phyloP scores from a whole-genome alignment of 441 rosid genomes.

The Geranium incanum region DNA sequence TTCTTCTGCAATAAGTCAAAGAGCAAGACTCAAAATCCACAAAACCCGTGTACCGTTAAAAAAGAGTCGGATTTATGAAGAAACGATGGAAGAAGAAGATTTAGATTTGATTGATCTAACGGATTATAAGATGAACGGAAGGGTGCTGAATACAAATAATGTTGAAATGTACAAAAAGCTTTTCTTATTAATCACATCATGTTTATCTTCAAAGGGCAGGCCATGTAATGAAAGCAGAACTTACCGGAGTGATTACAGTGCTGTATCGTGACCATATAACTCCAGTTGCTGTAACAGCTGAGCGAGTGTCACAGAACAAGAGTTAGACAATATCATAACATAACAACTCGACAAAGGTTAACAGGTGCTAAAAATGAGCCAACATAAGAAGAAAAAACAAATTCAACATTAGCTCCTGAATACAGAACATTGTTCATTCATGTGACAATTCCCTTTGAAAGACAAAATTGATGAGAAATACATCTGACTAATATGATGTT shows the following conservation, averaged over 20 bases:
- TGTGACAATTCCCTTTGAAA: neutral
- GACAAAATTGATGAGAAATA: neutral
- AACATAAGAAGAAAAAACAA: too few species aligned
- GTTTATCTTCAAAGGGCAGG: conserved; percentile 8
- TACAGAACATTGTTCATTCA: neutral
- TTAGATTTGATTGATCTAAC: neutral
- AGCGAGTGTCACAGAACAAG: conserved; percentile 22
- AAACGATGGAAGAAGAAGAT: neutral
- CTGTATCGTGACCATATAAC: conserved; percentile 92
- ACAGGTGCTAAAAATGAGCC: neutral
- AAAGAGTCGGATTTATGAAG: conserved; percentile 11
- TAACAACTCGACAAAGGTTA: neutral
- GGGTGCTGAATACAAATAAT: neutral
- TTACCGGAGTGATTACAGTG: conserved; percentile 84
- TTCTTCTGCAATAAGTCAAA: conserved; percentile 56
- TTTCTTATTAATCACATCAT: neutral
- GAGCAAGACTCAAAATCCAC: conserved; percentile 14
- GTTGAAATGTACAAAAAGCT: neutral
- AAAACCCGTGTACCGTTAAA: neutral
- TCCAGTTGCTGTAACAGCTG: conserved; percentile 88
- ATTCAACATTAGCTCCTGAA: neutral
- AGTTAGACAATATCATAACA: conserved; percentile 18
- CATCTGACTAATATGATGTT: neutral
- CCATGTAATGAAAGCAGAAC: conserved; percentile 22
- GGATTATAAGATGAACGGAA: neutral